Percentiles rank a stretch among this genome's conserved stretches.
phyloP scores from a whole-genome alignment of 2,329 filamentous ascomycete species.

The Fusarium miscanthi region DNA sequence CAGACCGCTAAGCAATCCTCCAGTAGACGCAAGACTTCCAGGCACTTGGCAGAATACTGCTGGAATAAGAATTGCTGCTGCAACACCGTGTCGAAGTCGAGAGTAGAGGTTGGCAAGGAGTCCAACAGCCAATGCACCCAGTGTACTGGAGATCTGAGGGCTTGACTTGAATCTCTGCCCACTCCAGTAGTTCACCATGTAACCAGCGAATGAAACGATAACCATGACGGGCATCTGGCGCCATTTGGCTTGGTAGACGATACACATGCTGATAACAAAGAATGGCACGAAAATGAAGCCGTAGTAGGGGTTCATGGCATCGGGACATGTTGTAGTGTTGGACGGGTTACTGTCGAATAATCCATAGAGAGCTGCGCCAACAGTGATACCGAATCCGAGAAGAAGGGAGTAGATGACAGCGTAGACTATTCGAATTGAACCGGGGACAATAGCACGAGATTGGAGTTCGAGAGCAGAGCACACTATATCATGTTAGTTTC shows the following conservation, averaged over 20 bases:
- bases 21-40: slow-evolving; percentile 59
- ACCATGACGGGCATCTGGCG: slow-evolving; percentile 84
- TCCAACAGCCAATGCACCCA: slow-evolving; percentile 81
- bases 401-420: slow-evolving; percentile 80
- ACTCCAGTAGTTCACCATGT: slow-evolving; percentile 80
- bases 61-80: slow-evolving; percentile 59
- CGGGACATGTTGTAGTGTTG: slow-evolving; percentile 54
- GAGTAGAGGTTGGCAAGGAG: slow-evolving; percentile 83
- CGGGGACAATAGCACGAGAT: slow-evolving; percentile 74
- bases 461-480: slow-evolving; percentile 71
- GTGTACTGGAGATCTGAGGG: slow-evolving; percentile 79
- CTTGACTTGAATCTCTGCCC: slow-evolving; percentile 73
- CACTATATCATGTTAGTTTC: slow-evolving; percentile 42
- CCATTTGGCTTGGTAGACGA: slow-evolving; percentile 86
- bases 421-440: slow-evolving; percentile 79
- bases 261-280: slow-evolving; percentile 78
- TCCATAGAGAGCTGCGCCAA: slow-evolving; percentile 72
- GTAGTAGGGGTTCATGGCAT: slow-evolving; percentile 56
- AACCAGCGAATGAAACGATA: slow-evolving; percentile 77
- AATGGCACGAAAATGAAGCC: slow-evolving; percentile 78
- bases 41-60: slow-evolving; percentile 63
- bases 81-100: slow-evolving; percentile 63
- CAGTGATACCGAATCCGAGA: slow-evolving; percentile 77
- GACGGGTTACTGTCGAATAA: slow-evolving; percentile 67
- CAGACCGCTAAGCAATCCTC: slow-evolving; percentile 59